Evolutionary conservation across 2,329 filamentous ascomycete genomes (phyloP).

Genomic region (Fusarium napiforme): DNA sequence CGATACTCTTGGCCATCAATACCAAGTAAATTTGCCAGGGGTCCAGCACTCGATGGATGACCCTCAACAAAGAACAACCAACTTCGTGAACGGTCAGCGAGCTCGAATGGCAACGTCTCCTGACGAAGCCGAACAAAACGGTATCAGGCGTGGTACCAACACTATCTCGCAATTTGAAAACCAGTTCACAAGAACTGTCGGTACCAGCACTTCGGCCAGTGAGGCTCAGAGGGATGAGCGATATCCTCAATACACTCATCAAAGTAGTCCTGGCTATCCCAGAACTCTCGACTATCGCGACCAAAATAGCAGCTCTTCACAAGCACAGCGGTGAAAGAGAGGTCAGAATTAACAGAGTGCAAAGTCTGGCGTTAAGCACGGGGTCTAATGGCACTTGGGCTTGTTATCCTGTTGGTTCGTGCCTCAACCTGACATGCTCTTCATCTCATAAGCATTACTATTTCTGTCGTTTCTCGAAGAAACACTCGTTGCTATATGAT

Average conservation of each 20-base stretch:
- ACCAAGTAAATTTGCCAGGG: conserved; percentile 6
- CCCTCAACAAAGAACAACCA: background rate
- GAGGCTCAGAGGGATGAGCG: background rate
- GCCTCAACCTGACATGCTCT: too few species aligned
- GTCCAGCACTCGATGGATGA: background rate
- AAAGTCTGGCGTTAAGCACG: too few species aligned
- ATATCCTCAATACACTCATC: background rate
- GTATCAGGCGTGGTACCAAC: background rate
- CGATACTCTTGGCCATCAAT: background rate
- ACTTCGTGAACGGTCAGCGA: conserved; percentile 2
- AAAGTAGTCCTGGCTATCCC: background rate
- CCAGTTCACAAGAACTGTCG: background rate
- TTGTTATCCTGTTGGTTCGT: background rate
- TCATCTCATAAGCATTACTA: background rate
- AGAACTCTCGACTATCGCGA: background rate
- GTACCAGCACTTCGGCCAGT: background rate
- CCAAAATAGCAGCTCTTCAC: background rate
- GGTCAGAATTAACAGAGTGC: background rate
- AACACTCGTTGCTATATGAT: background rate
- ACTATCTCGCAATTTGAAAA: conserved; percentile 8
- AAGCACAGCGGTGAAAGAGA: background rate
- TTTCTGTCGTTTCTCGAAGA: background rate
- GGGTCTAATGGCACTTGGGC: background rate
- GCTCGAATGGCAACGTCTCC: background rate
- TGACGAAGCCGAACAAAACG: background rate